Evolutionary conservation across 148 eudicot species (phyloP).

Genomic region (Nyssa sinensis): DNA sequence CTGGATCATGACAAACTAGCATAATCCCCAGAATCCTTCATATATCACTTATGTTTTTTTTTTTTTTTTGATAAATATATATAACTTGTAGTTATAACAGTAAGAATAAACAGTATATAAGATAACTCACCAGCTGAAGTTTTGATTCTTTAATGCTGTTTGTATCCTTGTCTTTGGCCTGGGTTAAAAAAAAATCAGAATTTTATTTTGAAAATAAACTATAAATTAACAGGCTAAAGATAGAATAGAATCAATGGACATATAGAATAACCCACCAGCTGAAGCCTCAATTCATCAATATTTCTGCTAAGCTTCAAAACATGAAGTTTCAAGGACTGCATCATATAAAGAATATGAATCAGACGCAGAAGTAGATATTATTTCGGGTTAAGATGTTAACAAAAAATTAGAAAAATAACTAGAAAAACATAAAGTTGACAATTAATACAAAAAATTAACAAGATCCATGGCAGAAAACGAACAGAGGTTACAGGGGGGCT

Average conservation of each 20-base stretch:
- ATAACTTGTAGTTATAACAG: no score
- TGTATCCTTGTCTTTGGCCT: conserved; percentile 61
- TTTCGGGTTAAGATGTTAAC: not conserved
- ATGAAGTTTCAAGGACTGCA: conserved; percentile 93
- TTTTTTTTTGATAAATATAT: no score
- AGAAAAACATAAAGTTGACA: not conserved
- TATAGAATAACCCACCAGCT: conserved; percentile 55
- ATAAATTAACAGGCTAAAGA: not conserved
- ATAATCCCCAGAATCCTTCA: no score
- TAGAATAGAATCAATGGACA: no score
- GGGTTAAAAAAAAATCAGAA: conserved; percentile 19
- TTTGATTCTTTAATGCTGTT: conserved; percentile 25
- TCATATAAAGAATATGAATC: conserved; percentile 20
- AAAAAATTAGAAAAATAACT: not conserved
- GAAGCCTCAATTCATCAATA: conserved; percentile 58
- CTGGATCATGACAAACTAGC: conserved; percentile 16
- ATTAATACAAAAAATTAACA: not conserved
- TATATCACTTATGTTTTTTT: not conserved
- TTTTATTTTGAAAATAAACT: conserved; percentile 5
- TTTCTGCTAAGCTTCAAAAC: conserved; percentile 75
- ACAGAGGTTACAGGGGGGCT: no score
- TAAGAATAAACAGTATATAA: no score
- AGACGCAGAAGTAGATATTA: not conserved
- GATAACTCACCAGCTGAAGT: conserved; percentile 41
- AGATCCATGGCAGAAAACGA: no score